Base-by-base conservation (phyloP, 225 moss, liverwort and hornwort species). In the Physcomitrellopsis africana region DNA sequence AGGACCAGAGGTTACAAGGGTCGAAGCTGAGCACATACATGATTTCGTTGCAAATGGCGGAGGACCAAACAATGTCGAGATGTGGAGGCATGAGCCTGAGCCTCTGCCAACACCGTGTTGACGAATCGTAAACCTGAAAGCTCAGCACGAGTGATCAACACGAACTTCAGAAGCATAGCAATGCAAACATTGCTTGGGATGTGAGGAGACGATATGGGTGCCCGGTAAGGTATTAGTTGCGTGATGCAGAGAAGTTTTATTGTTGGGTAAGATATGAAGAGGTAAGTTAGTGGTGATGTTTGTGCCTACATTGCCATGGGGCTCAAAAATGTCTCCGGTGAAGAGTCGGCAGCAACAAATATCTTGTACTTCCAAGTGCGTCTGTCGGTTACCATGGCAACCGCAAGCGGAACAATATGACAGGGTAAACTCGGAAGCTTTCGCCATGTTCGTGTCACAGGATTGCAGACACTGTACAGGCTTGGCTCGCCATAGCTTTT, bases 51-150 rank as follows among this genome's bases (percentile, higher is more conserved):
- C 87, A 88, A 2, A 85, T 64, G n/a, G 82, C 80, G 1, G 85
- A 85, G 10, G 85, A 85, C 87, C 87, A 88, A 24, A 88, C 77
- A 19, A 88, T 88, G 65, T 88, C 87, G 7, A 88, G 85, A 49
- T 80, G 72, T 52, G 87, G 85, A 51, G 85, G 87, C 87, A 88
- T 85, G 18, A 85, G 55, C 19, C 75, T 37, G 3, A 88, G 80
- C 51, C 82, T 78, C 51, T 70, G 72, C 87, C 87, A 88, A 69
- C 72, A 66, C 14, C 67, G 57, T 32, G 82, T 82, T 0, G 47
- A 80, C 37, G 87, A 88, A 26, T 88, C 82, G 19, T 88, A 88
- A 3, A 88, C 85, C 87, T 88, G 81, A 67, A 42, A 27, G 57
- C 27, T 70, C 65, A 60, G 26, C 45, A 64, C 11, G 52, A 26